These are phyloP conservation scores for Lunularia cruciata DNA, from an alignment of 225 moss, liverwort and hornwort genomes.

Conservation along the genomic window DNA sequence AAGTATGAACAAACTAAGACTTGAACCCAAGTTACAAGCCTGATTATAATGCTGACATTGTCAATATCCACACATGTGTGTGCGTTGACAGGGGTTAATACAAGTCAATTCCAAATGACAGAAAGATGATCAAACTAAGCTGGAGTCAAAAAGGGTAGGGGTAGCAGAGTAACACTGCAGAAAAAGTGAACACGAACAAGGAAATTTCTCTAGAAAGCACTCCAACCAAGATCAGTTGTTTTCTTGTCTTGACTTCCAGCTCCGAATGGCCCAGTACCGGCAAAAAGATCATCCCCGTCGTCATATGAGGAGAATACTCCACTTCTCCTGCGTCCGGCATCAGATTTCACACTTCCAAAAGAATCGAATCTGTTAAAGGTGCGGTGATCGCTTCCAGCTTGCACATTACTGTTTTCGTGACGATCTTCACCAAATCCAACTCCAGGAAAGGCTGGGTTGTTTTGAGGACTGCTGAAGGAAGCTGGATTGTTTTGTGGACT, in stretches of 20 bases:
- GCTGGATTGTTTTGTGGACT: conserved; percentile 44
- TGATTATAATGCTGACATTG: not conserved
- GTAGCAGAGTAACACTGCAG: not conserved
- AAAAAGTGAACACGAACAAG: not conserved
- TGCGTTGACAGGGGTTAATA: not conserved
- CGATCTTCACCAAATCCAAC: conserved; percentile 26
- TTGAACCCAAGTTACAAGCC: not conserved
- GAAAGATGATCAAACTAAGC: not conserved
- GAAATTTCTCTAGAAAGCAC: conserved; percentile 54
- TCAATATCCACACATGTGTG: not conserved
- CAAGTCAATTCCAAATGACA: not conserved
- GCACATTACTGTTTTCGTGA: conserved; percentile 34
- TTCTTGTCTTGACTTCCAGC: conserved; percentile 60
- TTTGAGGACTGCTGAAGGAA: conserved; percentile 37
- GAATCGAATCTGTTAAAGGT: conserved; percentile 73
- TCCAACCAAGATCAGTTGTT: conserved; percentile 66
- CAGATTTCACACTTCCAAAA: conserved; percentile 69
- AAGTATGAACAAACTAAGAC: not conserved
- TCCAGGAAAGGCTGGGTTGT: conserved; percentile 35
- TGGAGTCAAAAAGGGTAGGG: not conserved
- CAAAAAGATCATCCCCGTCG: conserved; percentile 74
- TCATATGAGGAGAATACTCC: conserved; percentile 56
- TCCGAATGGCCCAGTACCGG: conserved; percentile 64
- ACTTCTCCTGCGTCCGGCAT: conserved; percentile 53
- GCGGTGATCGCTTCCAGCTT: conserved; percentile 44